Percentiles rank a stretch among this genome's conserved stretches.
Conservation (phyloP, 1,284 basidiomycete species). For the Cerrena zonata region DNA sequence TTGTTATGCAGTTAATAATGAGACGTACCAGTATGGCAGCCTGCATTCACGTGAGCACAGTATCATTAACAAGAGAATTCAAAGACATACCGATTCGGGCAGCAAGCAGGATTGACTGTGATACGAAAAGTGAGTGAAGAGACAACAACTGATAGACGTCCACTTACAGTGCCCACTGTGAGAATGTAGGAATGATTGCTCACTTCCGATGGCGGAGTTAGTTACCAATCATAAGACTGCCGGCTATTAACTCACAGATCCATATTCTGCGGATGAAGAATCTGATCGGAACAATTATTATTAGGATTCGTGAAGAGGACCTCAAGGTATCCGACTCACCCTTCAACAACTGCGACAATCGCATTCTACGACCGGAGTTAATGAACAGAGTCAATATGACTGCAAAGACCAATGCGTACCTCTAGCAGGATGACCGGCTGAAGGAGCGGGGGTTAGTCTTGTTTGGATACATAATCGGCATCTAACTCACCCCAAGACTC, state of each 20-base stretch:
- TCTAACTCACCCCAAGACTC: conserved; percentile 2
- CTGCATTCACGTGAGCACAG: not conserved
- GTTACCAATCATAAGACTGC: not conserved
- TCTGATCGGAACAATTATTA: not conserved
- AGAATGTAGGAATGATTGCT: not conserved
- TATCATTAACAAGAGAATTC: not conserved
- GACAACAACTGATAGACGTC: no score
- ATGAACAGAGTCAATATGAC: not conserved
- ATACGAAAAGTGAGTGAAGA: no score
- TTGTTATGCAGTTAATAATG: no score
- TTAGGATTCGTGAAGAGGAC: not conserved
- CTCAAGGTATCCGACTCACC: no score
- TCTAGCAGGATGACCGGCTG: not conserved
- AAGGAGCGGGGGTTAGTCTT: not conserved
- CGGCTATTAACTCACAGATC: conserved; percentile 1
- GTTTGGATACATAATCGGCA: not conserved
- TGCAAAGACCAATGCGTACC: not conserved
- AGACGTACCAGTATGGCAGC: not conserved
- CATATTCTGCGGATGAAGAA: conserved; percentile 5
- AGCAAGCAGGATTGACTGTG: not conserved
- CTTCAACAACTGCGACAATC: conserved; percentile 1
- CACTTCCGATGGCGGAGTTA: not conserved
- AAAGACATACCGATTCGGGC: not conserved
- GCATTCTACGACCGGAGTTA: not conserved
- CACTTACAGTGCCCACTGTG: not conserved